Conservation (phyloP, 345 rosid species). For the Rhizophora apiculata region DNA sequence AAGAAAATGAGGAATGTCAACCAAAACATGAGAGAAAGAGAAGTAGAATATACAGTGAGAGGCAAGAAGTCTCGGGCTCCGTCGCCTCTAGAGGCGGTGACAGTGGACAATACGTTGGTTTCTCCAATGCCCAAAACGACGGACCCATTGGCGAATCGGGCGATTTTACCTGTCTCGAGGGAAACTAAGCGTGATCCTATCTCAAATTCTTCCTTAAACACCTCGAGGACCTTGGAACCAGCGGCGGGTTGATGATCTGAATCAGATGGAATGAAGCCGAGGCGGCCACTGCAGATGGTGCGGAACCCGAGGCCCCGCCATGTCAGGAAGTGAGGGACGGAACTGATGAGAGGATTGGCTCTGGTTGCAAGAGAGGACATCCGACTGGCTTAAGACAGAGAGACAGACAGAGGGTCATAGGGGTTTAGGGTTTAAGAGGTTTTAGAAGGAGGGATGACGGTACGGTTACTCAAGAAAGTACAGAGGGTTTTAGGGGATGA, state of each 20-base stretch:
- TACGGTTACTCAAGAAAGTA: neutral
- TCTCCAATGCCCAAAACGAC: constrained; percentile 74
- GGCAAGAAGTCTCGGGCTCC: constrained; percentile 68
- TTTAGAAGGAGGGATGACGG: neutral
- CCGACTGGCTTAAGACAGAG: neutral
- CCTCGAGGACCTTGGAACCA: constrained; percentile 63
- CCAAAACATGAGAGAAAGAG: neutral
- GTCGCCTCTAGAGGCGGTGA: constrained; percentile 63
- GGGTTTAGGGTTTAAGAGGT: constrained; percentile 13
- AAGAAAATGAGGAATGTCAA: neutral
- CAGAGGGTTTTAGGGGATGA: constrained; percentile 8
- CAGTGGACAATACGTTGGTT: constrained; percentile 80
- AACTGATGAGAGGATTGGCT: constrained; percentile 42
- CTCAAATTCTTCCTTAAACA: constrained; percentile 79
- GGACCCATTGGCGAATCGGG: constrained; percentile 85
- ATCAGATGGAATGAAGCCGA: constrained; percentile 49
- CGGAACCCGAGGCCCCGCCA: constrained; percentile 57
- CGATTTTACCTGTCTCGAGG: constrained; percentile 85
- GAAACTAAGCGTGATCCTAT: constrained; percentile 65
- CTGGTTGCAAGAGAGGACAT: constrained; percentile 57
- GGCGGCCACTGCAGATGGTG: constrained; percentile 55
- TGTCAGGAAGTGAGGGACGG: constrained; percentile 49
- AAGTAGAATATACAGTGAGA: constrained; percentile 59
- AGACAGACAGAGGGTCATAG: neutral
- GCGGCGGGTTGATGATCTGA: constrained; percentile 35